Conservation (phyloP, 2,329 filamentous ascomycete species). For the Fusarium sp. region DNA sequence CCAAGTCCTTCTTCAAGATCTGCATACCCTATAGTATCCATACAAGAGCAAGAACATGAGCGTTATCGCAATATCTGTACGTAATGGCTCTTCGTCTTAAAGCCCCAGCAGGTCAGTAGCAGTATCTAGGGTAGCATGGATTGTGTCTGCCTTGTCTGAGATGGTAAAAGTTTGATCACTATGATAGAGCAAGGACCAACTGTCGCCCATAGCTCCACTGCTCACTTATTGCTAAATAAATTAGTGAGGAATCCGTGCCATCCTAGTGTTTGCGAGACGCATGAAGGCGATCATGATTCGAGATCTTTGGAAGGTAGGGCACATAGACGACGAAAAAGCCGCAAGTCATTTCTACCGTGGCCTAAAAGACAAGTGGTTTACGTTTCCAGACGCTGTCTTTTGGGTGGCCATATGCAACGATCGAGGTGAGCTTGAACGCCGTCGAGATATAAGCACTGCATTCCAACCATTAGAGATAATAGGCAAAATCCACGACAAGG, state of each 20-base stretch:
- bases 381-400: neutral
- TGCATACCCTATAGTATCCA: neutral
- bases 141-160: neutral
- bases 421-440: neutral
- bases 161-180: neutral
- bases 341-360: constrained; percentile 9
- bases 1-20: neutral
- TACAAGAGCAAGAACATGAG: neutral
- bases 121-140: neutral
- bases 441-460: constrained; percentile 5
- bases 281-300: neutral
- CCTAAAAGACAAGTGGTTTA: constrained; percentile 9
- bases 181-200: neutral
- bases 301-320: constrained; percentile 11
- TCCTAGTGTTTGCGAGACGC: neutral
- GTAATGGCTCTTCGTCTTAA: neutral
- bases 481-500: neutral
- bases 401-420: constrained; percentile 3
- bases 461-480: neutral
- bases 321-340: constrained; percentile 18
- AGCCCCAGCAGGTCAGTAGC: neutral
- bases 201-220: too few relatives aligned
- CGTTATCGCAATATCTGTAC: neutral
- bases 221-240: neutral
- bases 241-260: neutral